A percentile compares a stretch with the other conserved stretches of the same genome.
phyloP scores from a whole-genome alignment of 208 protist genomes.

The Leishmania aethiopica region DNA sequence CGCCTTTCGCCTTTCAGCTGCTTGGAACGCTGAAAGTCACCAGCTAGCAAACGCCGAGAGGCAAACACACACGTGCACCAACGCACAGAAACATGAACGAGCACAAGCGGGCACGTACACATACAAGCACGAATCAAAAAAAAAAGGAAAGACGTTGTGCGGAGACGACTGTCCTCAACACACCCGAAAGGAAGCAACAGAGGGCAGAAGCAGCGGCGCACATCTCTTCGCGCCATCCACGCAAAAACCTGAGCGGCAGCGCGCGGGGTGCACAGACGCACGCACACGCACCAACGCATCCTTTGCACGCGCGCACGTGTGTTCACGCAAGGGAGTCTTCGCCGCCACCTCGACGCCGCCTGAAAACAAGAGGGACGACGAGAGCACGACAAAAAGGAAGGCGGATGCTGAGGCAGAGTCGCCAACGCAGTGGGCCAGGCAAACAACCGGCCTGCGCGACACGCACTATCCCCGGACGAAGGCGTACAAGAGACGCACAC shows the following conservation, averaged over 20 bases:
- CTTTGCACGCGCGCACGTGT: not conserved
- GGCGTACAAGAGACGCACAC: not conserved
- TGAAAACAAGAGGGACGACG: not conserved
- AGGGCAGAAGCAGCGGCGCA: not conserved
- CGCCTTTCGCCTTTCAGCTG: not conserved
- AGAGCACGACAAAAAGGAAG: slow-evolving; percentile 2
- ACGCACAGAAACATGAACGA: no score
- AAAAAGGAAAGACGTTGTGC: not conserved
- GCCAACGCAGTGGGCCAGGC: not conserved
- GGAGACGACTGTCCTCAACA: not conserved
- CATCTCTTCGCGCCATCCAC: no score
- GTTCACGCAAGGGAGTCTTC: not conserved
- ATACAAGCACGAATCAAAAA: not conserved
- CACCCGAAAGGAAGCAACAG: not conserved
- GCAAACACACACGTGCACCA: not conserved
- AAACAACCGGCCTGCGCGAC: not conserved
- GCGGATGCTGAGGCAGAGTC: not conserved
- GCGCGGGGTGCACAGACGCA: not conserved
- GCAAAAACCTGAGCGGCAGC: no score
- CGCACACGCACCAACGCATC: not conserved
- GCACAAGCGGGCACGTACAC: not conserved
- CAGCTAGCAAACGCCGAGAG: not conserved
- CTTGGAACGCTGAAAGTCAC: not conserved
- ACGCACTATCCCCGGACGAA: not conserved
- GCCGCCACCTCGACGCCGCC: not conserved